These are phyloP conservation scores for Nemania bipapillata DNA, from an alignment of 2,329 filamentous ascomycete species.

Conservation along the genomic window DNA sequence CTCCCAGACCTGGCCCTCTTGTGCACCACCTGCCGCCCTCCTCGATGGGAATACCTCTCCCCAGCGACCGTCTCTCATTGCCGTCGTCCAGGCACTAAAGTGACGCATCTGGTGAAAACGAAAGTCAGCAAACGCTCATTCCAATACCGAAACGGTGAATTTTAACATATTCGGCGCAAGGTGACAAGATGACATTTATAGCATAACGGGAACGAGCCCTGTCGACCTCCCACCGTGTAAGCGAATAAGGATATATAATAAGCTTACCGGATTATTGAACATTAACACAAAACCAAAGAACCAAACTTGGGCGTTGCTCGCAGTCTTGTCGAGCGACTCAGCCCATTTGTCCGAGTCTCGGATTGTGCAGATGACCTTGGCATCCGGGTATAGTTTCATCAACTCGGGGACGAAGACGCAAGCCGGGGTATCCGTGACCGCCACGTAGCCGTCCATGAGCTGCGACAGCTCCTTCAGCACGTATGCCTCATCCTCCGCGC, in stretches of 20 bases:
- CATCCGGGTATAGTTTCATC: constrained; percentile 46
- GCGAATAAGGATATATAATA: neutral
- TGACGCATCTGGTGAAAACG: constrained; percentile 36
- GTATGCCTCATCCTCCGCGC: constrained; percentile 35
- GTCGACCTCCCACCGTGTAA: neutral
- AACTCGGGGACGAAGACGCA: constrained; percentile 47
- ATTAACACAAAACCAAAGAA: constrained; percentile 37
- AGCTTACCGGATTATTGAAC: constrained; percentile 37
- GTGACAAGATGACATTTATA: too few relatives aligned
- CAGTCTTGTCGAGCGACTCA: constrained; percentile 41
- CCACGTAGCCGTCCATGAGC: constrained; percentile 47
- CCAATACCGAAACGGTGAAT: neutral
- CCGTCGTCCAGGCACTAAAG: constrained; percentile 38
- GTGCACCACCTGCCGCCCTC: constrained; percentile 19
- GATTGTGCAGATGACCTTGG: constrained; percentile 48
- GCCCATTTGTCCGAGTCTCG: constrained; percentile 47
- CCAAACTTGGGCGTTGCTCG: constrained; percentile 40
- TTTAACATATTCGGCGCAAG: too few relatives aligned
- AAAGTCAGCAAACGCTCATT: constrained; percentile 11
- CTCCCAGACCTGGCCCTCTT: constrained; percentile 39
- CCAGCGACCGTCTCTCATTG: constrained; percentile 41
- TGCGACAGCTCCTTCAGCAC: constrained; percentile 32
- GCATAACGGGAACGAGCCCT: neutral
- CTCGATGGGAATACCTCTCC: constrained; percentile 41
- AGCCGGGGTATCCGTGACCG: constrained; percentile 45